Evolutionary conservation across 108 stramenopile genomes (phyloP).

Genomic region (Nannochloropsis salina): DNA sequence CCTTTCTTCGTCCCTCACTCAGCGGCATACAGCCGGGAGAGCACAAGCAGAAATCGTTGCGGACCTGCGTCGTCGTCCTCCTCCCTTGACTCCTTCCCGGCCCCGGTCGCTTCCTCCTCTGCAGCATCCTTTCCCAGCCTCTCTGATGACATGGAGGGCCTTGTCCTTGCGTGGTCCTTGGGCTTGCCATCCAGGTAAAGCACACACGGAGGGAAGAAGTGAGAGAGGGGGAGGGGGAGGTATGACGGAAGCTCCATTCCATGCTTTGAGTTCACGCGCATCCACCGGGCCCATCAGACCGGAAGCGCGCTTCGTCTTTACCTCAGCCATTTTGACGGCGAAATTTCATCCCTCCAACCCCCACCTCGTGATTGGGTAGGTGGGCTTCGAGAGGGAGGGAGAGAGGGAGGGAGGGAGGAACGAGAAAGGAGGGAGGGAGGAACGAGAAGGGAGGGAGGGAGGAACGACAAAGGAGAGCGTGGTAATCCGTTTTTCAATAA

Average conservation of each 20-base stretch:
- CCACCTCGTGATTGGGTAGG: conserved; percentile 33
- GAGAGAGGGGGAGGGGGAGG: neutral
- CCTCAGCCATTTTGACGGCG: neutral
- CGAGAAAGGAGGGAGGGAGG: neutral
- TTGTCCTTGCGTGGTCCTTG: conserved; percentile 31
- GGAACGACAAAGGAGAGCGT: neutral
- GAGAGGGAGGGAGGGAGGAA: neutral
- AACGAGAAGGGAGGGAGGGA: neutral
- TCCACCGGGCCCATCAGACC: neutral
- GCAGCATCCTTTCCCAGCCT: neutral
- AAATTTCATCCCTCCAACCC: conserved; percentile 37
- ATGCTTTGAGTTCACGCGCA: neutral
- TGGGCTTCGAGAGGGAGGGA: neutral
- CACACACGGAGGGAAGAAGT: conserved; percentile 22
- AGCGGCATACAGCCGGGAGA: neutral
- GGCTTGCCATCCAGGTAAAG: conserved; percentile 21
- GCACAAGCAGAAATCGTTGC: neutral
- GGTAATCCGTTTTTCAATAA: too few species aligned
- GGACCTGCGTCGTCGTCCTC: neutral
- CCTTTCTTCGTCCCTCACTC: neutral
- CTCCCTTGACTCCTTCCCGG: neutral
- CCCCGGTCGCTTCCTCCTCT: neutral
- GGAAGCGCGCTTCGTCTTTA: neutral
- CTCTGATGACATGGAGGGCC: conserved; percentile 25
- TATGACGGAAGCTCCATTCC: neutral